These are phyloP conservation scores for Amoeboaphelidium occidentale DNA, from an alignment of 371 early-diverging fungal species.

Conservation along the genomic window DNA sequence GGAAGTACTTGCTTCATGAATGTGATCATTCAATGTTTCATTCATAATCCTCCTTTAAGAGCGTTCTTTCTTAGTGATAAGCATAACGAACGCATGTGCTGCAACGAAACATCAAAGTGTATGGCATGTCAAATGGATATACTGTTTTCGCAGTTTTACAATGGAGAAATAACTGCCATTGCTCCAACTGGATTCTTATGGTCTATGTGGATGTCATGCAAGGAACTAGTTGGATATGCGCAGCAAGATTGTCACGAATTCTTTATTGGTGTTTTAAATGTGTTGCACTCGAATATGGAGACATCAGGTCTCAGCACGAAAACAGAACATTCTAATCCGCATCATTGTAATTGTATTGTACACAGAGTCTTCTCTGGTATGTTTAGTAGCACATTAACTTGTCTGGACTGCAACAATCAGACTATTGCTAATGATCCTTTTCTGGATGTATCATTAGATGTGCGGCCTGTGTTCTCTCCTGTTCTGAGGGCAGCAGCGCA, in stretches of 20 bases:
- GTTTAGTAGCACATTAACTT: slow-evolving; percentile 67
- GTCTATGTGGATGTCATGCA: slow-evolving; percentile 62
- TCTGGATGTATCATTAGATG: slow-evolving; percentile 68
- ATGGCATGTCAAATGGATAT: slow-evolving; percentile 77
- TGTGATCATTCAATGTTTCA: slow-evolving; percentile 64
- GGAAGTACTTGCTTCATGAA: slow-evolving; percentile 90
- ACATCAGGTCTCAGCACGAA: not conserved
- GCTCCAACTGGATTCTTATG: slow-evolving; percentile 59
- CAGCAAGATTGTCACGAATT: slow-evolving; percentile 95
- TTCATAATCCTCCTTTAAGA: slow-evolving; percentile 68
- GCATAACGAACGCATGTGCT: slow-evolving; percentile 42
- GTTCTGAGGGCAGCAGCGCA: not conserved
- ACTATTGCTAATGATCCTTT: slow-evolving; percentile 62
- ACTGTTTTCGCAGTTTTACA: slow-evolving; percentile 32
- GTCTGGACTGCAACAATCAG: slow-evolving; percentile 48
- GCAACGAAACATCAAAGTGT: slow-evolving; percentile 25
- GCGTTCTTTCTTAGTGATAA: slow-evolving; percentile 63
- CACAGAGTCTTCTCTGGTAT: slow-evolving; percentile 76
- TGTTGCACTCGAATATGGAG: slow-evolving; percentile 31
- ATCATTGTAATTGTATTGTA: slow-evolving; percentile 52
- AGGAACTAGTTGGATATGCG: slow-evolving; percentile 65
- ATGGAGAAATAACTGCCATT: slow-evolving; percentile 36
- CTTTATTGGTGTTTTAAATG: slow-evolving; percentile 62
- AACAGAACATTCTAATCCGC: not conserved
- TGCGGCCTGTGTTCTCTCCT: slow-evolving; percentile 8